Base-by-base conservation (phyloP, 352 stramenopile species). In the Pythium phragmiticola region DNA sequence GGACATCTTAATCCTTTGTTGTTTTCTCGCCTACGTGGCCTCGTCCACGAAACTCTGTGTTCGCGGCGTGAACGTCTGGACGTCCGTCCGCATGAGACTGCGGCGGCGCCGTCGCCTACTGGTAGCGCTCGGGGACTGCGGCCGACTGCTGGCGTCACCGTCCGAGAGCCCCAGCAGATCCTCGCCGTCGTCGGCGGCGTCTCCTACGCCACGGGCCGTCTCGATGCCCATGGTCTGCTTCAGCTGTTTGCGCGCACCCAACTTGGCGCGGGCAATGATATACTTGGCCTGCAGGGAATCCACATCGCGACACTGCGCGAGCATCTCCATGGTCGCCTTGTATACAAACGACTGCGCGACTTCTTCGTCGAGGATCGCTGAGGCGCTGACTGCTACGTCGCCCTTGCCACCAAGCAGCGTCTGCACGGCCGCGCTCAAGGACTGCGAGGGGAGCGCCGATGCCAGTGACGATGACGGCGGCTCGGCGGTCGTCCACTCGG, bases 281-380 rank as follows among this genome's bases (percentile, higher is more conserved):
- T 84, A 63, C 48, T 85, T 88, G 30, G 74, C 73, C 50, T 88
- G 76, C 0, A 84, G 52, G 4, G 76, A 63, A 52, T 89, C 77
- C 5, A 89, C 41, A 16, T 74, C 68, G 4, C 64, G 65, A 14
- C 84, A 28, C 17, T 69, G 72, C 1, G 79, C 68, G 11, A 90
- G 59, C 30, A 90, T 53, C 23, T 74, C 70, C 79, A 90, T 88
- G 0, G 69, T 70, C 12, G 76, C 74, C 26, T 68, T 73, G 49
- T 77, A 90, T 3, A 90, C 70, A 49, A 76, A 84, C 36, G 77
- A 83, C 14, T 72, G 49, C 13, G 70, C 68, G 1, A 85, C 61
- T 17, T 82, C 67, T 8, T 78, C 74, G 17, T 90, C 82, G 11
- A 68, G 51, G 6, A 66, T 53, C 1, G 49, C 45, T 7, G 51